Conservation (phyloP, 129 eudicot species). For the Centrapalus pauciflorus region DNA sequence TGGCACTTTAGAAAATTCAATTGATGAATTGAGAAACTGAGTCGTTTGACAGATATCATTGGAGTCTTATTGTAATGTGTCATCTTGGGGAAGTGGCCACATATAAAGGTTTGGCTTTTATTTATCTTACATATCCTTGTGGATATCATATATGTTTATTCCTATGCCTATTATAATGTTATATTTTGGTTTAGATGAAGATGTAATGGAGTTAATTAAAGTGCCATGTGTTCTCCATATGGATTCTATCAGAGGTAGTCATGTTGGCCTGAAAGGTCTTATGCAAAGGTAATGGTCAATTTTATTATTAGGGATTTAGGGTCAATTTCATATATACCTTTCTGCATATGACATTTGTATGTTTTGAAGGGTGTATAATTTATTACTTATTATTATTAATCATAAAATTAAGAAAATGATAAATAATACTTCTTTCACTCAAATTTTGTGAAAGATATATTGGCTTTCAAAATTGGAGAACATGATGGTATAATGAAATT, state of each 20-base stretch:
- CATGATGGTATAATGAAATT: too few species aligned
- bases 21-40: not conserved
- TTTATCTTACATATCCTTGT: not conserved
- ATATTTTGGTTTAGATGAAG: slow-evolving; percentile 37
- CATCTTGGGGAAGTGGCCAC: slow-evolving; percentile 73
- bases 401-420: not conserved
- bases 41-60: slow-evolving; percentile 60
- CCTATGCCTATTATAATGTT: not conserved
- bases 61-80: slow-evolving; percentile 91
- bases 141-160: not conserved
- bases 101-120: slow-evolving; percentile 46
- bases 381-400: too few species aligned
- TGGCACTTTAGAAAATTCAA: not conserved
- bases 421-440: not conserved
- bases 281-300: slow-evolving; percentile 93
- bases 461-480: too few species aligned
- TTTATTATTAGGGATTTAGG: too few species aligned
- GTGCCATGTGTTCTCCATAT: slow-evolving; percentile 89
- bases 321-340: too few species aligned
- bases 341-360: too few species aligned
- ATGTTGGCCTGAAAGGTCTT: slow-evolving; percentile 63
- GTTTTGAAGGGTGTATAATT: too few species aligned
- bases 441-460: not conserved
- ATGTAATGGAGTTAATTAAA: slow-evolving; percentile 28
- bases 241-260: slow-evolving; percentile 91